These are phyloP conservation scores for Russula vinacea DNA, from an alignment of 768 basidiomycete genomes.

Conservation along the genomic window DNA sequence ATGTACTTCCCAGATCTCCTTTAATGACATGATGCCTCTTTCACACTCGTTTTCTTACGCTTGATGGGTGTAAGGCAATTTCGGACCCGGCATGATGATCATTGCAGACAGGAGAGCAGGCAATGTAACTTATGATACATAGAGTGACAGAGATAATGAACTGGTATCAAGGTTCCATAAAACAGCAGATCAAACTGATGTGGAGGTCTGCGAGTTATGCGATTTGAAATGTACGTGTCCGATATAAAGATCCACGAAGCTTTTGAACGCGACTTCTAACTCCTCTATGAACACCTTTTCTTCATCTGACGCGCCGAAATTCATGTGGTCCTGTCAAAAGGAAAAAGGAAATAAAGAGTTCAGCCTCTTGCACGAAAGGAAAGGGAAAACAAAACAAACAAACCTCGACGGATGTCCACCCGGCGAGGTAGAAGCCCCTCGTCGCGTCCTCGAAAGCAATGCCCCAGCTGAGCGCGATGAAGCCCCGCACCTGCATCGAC, in stretches of 20 bases:
- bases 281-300: conserved; percentile 15
- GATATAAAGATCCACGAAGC: neutral
- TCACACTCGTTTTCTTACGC: neutral
- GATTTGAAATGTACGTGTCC: conserved; percentile 16
- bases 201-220: neutral
- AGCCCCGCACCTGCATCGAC: conserved; percentile 10
- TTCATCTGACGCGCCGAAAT: conserved; percentile 4
- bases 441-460: neutral
- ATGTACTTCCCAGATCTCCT: conserved; percentile 28
- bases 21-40: conserved; percentile 24
- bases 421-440: neutral
- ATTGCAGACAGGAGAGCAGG: too few relatives aligned
- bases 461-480: conserved; percentile 3
- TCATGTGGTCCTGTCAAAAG: conserved; percentile 18
- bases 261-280: conserved; percentile 6
- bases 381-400: neutral
- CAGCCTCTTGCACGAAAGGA: neutral
- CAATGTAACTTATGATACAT: neutral
- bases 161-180: neutral
- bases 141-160: neutral
- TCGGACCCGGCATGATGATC: too few relatives aligned
- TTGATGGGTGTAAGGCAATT: too few relatives aligned
- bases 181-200: neutral
- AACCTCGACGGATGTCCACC: conserved; percentile 18
- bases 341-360: too few relatives aligned